These are phyloP conservation scores for Cladobotryum protrusum DNA, from an alignment of 2,329 filamentous ascomycete genomes.

Conservation along the genomic window DNA sequence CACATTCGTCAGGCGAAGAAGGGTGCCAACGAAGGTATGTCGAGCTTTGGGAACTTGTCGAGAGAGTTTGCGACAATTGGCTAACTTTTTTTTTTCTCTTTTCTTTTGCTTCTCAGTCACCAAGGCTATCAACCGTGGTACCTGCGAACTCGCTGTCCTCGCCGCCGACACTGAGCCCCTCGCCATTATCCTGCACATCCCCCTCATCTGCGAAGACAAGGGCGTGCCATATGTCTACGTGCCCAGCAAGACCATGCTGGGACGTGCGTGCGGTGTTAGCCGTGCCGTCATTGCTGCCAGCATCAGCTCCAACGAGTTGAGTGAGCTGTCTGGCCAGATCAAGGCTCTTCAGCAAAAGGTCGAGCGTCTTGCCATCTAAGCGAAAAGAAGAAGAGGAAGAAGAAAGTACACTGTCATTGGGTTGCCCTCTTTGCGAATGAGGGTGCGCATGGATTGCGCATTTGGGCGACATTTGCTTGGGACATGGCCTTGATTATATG, in stretches of 20 bases:
- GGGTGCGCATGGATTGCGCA: background rate
- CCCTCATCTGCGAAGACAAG: conserved; percentile 81
- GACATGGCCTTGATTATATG: too few species aligned
- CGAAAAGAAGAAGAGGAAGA: background rate
- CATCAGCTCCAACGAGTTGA: conserved; percentile 89
- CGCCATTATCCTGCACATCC: conserved; percentile 82
- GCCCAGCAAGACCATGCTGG: conserved; percentile 75
- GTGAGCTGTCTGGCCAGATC: conserved; percentile 83
- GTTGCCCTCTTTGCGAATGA: background rate
- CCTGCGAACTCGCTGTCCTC: conserved; percentile 81
- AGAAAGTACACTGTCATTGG: background rate
- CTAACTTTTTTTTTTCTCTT: background rate
- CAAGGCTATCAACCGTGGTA: conserved; percentile 87
- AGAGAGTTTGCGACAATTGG: background rate
- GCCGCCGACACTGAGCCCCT: conserved; percentile 84
- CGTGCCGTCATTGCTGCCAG: conserved; percentile 79
- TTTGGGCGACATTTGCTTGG: too few species aligned
- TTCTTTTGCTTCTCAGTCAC: conserved; percentile 44
- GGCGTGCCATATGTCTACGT: conserved; percentile 61
- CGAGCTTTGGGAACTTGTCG: background rate
- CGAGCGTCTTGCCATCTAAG: conserved; percentile 87
- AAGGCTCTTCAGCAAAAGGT: conserved; percentile 88
- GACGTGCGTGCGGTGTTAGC: conserved; percentile 83
- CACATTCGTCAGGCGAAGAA: conserved; percentile 72
- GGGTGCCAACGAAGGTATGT: conserved; percentile 68